phyloP scores from a whole-genome alignment of 2,329 filamentous ascomycete genomes.

The Aspergillus ibericus region DNA sequence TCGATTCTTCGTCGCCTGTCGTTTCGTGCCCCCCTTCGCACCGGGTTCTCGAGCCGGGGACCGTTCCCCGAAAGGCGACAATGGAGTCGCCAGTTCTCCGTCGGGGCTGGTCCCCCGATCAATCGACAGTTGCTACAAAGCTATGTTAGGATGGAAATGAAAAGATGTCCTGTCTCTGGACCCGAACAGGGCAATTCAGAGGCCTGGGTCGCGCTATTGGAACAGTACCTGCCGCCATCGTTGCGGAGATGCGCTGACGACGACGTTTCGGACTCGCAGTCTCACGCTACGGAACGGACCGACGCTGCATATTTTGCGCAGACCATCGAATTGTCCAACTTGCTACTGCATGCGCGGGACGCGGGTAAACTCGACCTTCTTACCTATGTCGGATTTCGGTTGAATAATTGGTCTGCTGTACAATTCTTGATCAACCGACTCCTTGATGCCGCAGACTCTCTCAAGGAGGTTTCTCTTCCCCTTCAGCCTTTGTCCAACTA shows the following conservation, averaged over 20 bases:
- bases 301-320: slow-evolving; percentile 23
- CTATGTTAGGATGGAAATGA: slow-evolving; percentile 9
- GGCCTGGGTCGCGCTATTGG: slow-evolving; percentile 38
- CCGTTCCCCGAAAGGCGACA: slow-evolving; percentile 13
- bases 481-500: slow-evolving; percentile 30
- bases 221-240: slow-evolving; percentile 33
- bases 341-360: slow-evolving; percentile 32
- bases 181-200: slow-evolving; percentile 25
- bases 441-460: slow-evolving; percentile 37
- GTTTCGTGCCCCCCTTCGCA: slow-evolving; percentile 10
- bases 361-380: slow-evolving; percentile 38
- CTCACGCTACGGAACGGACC: slow-evolving; percentile 1
- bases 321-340: slow-evolving; percentile 31
- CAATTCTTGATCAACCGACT: slow-evolving; percentile 40
- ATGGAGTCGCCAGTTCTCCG: slow-evolving; percentile 26
- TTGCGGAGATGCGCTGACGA: slow-evolving; percentile 20
- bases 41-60: slow-evolving; percentile 8
- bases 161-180: slow-evolving; percentile 19
- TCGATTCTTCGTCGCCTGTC: slow-evolving; percentile 5
- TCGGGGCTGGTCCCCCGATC: slow-evolving; percentile 13
- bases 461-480: slow-evolving; percentile 19
- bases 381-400: slow-evolving; percentile 39
- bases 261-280: slow-evolving; percentile 4
- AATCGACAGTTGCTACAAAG: slow-evolving; percentile 22
- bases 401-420: slow-evolving; percentile 44